Evolutionary conservation across 2,329 filamentous ascomycete genomes (phyloP).

Genomic region (Exophiala calicioides): DNA sequence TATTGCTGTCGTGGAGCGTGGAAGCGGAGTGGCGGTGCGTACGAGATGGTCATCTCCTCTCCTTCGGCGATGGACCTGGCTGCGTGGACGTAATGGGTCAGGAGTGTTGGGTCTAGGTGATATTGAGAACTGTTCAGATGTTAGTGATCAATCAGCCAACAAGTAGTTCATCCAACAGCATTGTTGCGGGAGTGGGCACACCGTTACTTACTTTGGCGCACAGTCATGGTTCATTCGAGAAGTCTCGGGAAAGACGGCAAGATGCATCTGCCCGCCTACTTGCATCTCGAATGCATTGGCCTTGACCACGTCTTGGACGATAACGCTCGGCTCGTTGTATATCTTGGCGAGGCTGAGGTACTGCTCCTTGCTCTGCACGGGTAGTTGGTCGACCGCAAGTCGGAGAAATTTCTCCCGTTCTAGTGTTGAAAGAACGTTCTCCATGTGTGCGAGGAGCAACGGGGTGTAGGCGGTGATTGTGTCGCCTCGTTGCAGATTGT

Average conservation of each 20-base stretch:
- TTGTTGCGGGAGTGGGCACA: background rate
- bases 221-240: constrained; percentile 27
- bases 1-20: constrained; percentile 15
- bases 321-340: constrained; percentile 18
- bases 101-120: constrained; percentile 14
- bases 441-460: constrained; percentile 24
- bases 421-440: constrained; percentile 14
- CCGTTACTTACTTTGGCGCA: constrained; percentile 28
- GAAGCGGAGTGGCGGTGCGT: constrained; percentile 42
- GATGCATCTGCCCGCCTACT: constrained; percentile 23
- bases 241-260: constrained; percentile 26
- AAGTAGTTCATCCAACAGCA: too few relatives aligned
- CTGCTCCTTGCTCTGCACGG: constrained; percentile 11
- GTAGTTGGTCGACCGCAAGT: constrained; percentile 21
- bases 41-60: constrained; percentile 94
- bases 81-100: constrained; percentile 25
- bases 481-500: constrained; percentile 18
- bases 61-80: constrained; percentile 74
- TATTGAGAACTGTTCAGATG: constrained; percentile 21
- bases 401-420: constrained; percentile 24
- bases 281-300: constrained; percentile 28
- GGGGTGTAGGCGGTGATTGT: constrained; percentile 22
- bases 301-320: constrained; percentile 27
- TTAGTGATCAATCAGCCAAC: background rate
- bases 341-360: constrained; percentile 21